A percentile compares a stretch with the other conserved stretches of the same genome.
Evolutionary conservation across 2,329 filamentous ascomycete species (phyloP).

Genomic region (Atkinsonella hypoxylon): DNA sequence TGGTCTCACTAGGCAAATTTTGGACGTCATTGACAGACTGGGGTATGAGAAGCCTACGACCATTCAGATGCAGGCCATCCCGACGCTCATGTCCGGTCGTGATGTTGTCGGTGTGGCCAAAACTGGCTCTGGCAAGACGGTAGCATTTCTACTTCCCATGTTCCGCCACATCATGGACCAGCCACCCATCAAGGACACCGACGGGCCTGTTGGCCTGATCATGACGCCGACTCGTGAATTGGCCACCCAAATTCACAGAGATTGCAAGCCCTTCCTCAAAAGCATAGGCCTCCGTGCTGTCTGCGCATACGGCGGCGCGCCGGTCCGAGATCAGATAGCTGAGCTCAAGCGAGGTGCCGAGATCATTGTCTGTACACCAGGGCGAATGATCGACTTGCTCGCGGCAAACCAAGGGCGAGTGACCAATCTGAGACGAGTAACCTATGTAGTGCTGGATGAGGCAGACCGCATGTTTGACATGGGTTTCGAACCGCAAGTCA

Average conservation of each 20-base stretch:
- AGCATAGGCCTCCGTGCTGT: constrained; percentile 74
- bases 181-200: constrained; percentile 63
- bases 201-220: constrained; percentile 79
- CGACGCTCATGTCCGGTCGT: constrained; percentile 87
- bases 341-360: constrained; percentile 92
- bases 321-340: constrained; percentile 95
- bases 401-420: constrained; percentile 90
- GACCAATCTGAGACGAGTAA: constrained; percentile 78
- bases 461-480: constrained; percentile 99
- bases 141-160: constrained; percentile 92
- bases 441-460: constrained; percentile 92
- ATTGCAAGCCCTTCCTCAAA: constrained; percentile 90
- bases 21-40: constrained; percentile 72
- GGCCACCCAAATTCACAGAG: constrained; percentile 83
- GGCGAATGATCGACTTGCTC: constrained; percentile 88
- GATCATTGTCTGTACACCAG: constrained; percentile 89
- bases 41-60: constrained; percentile 83
- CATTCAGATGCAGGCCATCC: constrained; percentile 91
- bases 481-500: constrained; percentile 97
- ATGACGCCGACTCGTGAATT: constrained; percentile 93
- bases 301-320: constrained; percentile 87
- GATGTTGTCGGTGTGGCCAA: constrained; percentile 96
- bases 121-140: constrained; percentile 93
- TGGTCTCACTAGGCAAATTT: constrained; percentile 72
- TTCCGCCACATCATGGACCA: constrained; percentile 97